Conservation (phyloP, 139 green algal species). For the Micromonas pusilla region DNA sequence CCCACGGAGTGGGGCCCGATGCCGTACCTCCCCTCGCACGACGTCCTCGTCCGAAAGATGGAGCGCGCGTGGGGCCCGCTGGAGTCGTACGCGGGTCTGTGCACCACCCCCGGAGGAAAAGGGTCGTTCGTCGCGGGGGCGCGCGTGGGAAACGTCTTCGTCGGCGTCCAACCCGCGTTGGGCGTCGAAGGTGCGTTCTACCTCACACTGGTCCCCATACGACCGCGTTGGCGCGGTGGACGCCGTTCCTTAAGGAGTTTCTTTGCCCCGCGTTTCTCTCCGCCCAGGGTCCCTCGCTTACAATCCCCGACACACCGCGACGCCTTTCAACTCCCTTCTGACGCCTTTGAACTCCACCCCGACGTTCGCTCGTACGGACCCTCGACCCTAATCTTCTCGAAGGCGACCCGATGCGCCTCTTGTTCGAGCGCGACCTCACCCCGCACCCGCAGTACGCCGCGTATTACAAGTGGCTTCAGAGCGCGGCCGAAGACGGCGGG, state of each 20-base stretch:
- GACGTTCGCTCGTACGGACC: no score
- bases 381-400: no score
- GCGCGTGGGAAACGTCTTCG: conserved; percentile 84
- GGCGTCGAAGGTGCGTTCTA: no score
- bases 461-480: conserved; percentile 87
- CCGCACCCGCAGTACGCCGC: conserved; percentile 93
- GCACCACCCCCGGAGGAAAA: conserved; percentile 38
- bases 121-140: conserved; percentile 46
- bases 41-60: conserved; percentile 72
- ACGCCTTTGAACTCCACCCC: no score
- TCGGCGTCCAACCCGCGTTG: conserved; percentile 87
- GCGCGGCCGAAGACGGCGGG: conserved; percentile 35
- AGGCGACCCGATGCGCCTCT: conserved; percentile 94
- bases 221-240: no score
- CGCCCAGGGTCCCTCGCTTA: no score
- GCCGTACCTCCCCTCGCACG: conserved; percentile 69
- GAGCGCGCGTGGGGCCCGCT: conserved; percentile 86
- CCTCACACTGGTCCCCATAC: no score
- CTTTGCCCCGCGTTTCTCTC: no score
- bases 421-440: conserved; percentile 95
- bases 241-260: no score
- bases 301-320: no score
- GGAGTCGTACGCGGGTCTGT: conserved; percentile 56
- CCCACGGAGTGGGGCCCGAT: conserved; percentile 88
- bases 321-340: no score